Percentiles rank a stretch among this genome's conserved stretches.
Evolutionary conservation across 345 rosid genomes (phyloP).

Genomic region (Alliaria petiolata): DNA sequence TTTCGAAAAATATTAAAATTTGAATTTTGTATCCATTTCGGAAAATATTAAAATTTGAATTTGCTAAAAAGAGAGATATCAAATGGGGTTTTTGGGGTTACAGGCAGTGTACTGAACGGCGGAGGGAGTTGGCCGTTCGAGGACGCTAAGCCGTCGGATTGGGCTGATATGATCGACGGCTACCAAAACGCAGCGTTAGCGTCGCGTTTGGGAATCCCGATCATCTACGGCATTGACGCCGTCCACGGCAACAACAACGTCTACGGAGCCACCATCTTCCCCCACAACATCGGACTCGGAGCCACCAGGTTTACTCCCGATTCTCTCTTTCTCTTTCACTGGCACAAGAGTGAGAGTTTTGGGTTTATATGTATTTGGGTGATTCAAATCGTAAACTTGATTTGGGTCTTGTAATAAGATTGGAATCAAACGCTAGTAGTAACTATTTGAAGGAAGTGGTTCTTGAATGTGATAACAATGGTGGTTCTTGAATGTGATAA

Average conservation of each 20-base stretch:
- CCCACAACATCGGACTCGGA: constrained; percentile 87
- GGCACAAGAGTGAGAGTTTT: neutral
- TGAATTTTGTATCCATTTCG: neutral
- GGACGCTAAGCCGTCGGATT: constrained; percentile 57
- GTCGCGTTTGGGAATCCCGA: constrained; percentile 74
- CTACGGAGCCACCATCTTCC: constrained; percentile 85
- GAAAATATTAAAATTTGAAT: neutral
- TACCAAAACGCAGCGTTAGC: constrained; percentile 58
- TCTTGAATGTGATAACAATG: neutral
- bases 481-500: no score
- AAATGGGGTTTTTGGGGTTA: neutral
- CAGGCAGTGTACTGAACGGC: constrained; percentile 73
- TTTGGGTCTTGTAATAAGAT: neutral
- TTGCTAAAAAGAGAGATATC: neutral
- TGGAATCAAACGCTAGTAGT: neutral
- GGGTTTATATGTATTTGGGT: neutral
- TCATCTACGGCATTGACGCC: constrained; percentile 85
- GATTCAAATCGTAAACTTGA: no score
- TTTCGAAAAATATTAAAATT: neutral
- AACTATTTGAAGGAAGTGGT: no score
- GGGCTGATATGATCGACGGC: constrained; percentile 86
- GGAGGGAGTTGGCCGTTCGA: constrained; percentile 74
- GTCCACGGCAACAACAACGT: constrained; percentile 83
- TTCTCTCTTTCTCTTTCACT: neutral
- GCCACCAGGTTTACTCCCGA: constrained; percentile 58